A percentile compares a stretch with the other conserved stretches of the same genome.
Conservation (phyloP, 2,329 filamentous ascomycete species). For the Exophiala dermatitidis region DNA sequence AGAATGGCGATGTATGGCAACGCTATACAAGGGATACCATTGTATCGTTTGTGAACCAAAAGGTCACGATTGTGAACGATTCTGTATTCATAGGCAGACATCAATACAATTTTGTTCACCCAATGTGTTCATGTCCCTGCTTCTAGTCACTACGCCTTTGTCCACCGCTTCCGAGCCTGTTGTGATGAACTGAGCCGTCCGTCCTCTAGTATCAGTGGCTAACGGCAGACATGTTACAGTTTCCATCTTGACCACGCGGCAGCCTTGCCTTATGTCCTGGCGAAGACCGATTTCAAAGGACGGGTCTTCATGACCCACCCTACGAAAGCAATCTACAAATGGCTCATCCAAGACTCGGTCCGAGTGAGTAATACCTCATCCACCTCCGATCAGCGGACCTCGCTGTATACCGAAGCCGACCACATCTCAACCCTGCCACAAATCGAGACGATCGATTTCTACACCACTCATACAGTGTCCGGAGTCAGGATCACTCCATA, state of each 20-base stretch:
- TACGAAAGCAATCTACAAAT: conserved; percentile 99
- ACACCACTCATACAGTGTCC: conserved; percentile 94
- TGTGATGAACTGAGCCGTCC: not conserved
- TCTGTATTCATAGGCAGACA: conserved; percentile 21
- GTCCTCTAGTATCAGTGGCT: conserved; percentile 26
- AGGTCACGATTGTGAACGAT: not conserved
- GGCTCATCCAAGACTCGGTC: conserved; percentile 95
- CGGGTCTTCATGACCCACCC: conserved; percentile 99
- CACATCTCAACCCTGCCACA: conserved; percentile 86
- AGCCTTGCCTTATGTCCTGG: conserved; percentile 91
- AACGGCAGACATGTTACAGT: conserved; percentile 47
- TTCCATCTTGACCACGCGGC: conserved; percentile 99
- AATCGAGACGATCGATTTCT: conserved; percentile 97
- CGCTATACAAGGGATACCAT: not conserved
- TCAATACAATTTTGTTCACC: conserved; percentile 27
- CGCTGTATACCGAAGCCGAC: conserved; percentile 89
- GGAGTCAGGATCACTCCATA: conserved; percentile 96
- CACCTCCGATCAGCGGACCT: conserved; percentile 55
- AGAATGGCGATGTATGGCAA: not conserved
- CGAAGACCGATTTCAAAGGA: conserved; percentile 95
- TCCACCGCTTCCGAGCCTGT: not conserved
- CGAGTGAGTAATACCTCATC: conserved; percentile 68
- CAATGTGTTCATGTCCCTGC: conserved; percentile 9
- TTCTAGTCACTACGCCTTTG: conserved; percentile 5
- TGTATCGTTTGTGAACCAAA: not conserved